These are phyloP conservation scores for Babesia divergens DNA, from an alignment of 169 alveolate species.

Conservation along the genomic window DNA sequence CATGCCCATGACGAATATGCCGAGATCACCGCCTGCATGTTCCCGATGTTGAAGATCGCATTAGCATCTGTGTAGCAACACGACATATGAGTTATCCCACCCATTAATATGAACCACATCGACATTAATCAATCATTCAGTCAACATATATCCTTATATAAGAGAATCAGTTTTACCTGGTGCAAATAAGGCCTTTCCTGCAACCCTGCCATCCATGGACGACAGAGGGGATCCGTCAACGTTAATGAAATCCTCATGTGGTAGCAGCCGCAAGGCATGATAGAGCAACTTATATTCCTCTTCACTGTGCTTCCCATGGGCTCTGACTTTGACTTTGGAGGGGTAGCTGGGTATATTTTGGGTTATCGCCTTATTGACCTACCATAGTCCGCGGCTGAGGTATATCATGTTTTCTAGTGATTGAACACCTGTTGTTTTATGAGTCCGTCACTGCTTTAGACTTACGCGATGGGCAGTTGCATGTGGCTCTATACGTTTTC, in stretches of 20 bases:
- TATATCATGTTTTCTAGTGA: slow-evolving; percentile 60
- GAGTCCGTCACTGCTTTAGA: background rate
- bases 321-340: slow-evolving; percentile 56
- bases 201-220: slow-evolving; percentile 53
- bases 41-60: too few relatives aligned
- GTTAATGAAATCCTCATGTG: slow-evolving; percentile 47
- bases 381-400: slow-evolving; percentile 58
- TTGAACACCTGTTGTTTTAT: slow-evolving; percentile 4
- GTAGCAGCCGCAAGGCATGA: slow-evolving; percentile 16
- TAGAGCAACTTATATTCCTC: slow-evolving; percentile 13
- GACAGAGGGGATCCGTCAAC: slow-evolving; percentile 29
- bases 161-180: slow-evolving; percentile 67
- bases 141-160: too few relatives aligned
- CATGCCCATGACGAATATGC: slow-evolving; percentile 38
- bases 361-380: background rate
- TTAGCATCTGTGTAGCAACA: too few relatives aligned
- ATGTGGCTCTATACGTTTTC: slow-evolving; percentile 49
- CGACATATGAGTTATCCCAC: too few relatives aligned
- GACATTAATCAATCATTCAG: background rate
- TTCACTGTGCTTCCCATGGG: background rate
- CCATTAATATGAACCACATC: too few relatives aligned
- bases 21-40: slow-evolving; percentile 66
- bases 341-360: slow-evolving; percentile 23
- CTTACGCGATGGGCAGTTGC: slow-evolving; percentile 65
- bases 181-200: slow-evolving; percentile 23